Conservation (phyloP, 2,329 filamentous ascomycete genomes). For the Reticulascus tulasneorum region DNA sequence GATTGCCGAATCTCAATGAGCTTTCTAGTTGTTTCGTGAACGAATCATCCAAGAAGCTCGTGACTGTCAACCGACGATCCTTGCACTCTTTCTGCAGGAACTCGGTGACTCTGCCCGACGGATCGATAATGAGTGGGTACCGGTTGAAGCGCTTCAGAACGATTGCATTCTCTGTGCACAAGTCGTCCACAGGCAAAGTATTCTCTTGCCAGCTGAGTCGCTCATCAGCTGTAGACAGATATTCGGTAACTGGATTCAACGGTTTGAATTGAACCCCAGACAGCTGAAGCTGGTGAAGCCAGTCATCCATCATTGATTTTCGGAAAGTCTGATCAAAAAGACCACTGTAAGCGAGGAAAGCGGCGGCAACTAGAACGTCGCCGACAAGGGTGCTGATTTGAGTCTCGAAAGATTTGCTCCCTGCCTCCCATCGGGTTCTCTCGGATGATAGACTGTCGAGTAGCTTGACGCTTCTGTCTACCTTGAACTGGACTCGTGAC, state of each 20-base stretch:
- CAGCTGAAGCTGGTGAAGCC: slow-evolving; percentile 86
- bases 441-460: slow-evolving; percentile 95
- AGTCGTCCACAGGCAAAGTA: slow-evolving; percentile 86
- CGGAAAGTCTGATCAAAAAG: slow-evolving; percentile 98
- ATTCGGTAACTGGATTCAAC: slow-evolving; percentile 92
- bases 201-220: slow-evolving; percentile 93
- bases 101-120: slow-evolving; percentile 89
- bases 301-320: slow-evolving; percentile 96
- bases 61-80: slow-evolving; percentile 88
- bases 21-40: slow-evolving; percentile 98
- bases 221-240: slow-evolving; percentile 93
- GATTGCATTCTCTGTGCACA: slow-evolving; percentile 98
- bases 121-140: slow-evolving; percentile 97
- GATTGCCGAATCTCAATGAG: slow-evolving; percentile 94
- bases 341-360: slow-evolving; percentile 94
- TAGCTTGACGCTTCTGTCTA: slow-evolving; percentile 89
- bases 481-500: slow-evolving; percentile 94
- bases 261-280: slow-evolving; percentile 94
- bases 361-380: slow-evolving; percentile 92
- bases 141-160: slow-evolving; percentile 97
- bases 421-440: slow-evolving; percentile 89
- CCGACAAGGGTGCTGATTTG: slow-evolving; percentile 96
- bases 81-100: slow-evolving; percentile 95
- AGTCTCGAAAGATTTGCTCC: slow-evolving; percentile 96
- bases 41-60: slow-evolving; percentile 95